phyloP scores from a whole-genome alignment of 2,329 filamentous ascomycete genomes.

The Fusarium sp. region DNA sequence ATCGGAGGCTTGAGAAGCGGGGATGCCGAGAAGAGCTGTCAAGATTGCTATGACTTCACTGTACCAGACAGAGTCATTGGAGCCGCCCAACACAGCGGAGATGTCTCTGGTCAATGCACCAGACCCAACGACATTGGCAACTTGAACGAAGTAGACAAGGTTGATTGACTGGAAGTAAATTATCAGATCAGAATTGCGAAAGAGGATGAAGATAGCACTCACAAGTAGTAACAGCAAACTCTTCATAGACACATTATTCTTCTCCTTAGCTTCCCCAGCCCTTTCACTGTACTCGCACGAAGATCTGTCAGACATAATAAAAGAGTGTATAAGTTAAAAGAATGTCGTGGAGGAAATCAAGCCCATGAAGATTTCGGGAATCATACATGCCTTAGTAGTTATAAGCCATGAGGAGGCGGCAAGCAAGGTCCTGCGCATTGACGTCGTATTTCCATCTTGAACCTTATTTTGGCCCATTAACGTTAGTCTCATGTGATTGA shows the following conservation, averaged over 20 bases:
- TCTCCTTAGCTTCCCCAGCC: background rate
- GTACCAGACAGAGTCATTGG: background rate
- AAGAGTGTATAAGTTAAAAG: background rate
- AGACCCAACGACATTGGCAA: background rate
- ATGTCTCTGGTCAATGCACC: background rate
- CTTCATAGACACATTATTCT: background rate
- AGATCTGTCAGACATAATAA: background rate
- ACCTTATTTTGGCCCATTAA: background rate
- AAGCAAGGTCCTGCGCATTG: background rate
- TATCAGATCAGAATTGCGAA: background rate
- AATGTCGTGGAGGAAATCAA: background rate
- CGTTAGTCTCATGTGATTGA: background rate
- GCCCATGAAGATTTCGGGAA: background rate
- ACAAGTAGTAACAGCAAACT: background rate
- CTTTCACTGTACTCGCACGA: background rate
- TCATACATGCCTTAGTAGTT: background rate
- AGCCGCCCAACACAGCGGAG: background rate
- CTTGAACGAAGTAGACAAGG: background rate
- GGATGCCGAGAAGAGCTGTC: background rate
- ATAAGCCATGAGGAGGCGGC: background rate
- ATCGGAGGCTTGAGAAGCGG: background rate
- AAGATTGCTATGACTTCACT: background rate
- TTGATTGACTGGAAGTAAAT: background rate
- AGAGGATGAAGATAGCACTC: accelerated
- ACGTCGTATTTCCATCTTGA: background rate